These are phyloP conservation scores for Erysiphe pulchra DNA, from an alignment of 2,329 filamentous ascomycete species.

Conservation along the genomic window DNA sequence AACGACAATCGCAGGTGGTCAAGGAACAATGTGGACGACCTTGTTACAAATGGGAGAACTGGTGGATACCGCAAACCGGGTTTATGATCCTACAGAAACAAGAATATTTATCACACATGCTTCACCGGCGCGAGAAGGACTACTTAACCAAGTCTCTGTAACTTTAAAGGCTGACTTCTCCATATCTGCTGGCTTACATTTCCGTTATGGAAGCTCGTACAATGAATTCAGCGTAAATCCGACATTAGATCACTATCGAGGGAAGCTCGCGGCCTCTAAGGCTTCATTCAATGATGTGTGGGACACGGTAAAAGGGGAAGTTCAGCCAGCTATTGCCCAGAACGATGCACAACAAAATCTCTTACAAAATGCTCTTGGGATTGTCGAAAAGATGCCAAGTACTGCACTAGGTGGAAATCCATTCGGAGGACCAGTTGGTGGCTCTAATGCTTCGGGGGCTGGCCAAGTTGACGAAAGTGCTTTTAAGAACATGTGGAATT, in stretches of 20 bases:
- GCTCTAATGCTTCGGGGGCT: constrained; percentile 35
- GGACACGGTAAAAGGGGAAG: constrained; percentile 93
- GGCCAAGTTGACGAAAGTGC: constrained; percentile 94
- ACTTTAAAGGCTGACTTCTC: constrained; percentile 97
- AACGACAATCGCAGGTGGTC: constrained; percentile 91
- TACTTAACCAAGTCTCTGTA: constrained; percentile 91
- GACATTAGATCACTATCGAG: constrained; percentile 90
- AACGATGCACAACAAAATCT: constrained; percentile 88
- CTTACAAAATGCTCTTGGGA: constrained; percentile 67
- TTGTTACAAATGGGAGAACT: constrained; percentile 94
- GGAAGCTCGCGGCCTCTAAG: constrained; percentile 92
- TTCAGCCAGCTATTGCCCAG: constrained; percentile 77
- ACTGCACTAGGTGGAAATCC: constrained; percentile 90
- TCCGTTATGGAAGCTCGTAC: constrained; percentile 96
- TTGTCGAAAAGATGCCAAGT: constrained; percentile 95
- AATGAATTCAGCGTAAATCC: constrained; percentile 99
- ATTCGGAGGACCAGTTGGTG: constrained; percentile 65
- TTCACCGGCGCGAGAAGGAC: constrained; percentile 83
- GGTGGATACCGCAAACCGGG: constrained; percentile 89
- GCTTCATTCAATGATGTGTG: constrained; percentile 98
- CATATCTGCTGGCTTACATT: constrained; percentile 88
- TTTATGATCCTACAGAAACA: constrained; percentile 95
- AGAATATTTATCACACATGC: constrained; percentile 92
- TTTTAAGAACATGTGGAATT: constrained; percentile 99
- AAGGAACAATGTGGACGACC: constrained; percentile 99